Evolutionary conservation across 78 protist species (phyloP).

Genomic region (Dictyostelium firmibasis): DNA sequence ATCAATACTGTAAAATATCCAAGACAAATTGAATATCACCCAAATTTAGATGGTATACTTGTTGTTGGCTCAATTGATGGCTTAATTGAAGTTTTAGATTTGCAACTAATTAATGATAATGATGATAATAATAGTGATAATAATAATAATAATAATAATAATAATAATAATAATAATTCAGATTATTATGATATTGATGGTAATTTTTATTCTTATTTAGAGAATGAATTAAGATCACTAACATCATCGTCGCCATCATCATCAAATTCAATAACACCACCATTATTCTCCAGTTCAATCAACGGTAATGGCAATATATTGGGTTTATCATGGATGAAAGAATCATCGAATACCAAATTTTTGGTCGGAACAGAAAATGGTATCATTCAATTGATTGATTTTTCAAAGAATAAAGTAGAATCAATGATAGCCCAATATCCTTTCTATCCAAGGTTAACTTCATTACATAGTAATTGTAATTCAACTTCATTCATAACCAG

Average conservation of each 20-base stretch:
- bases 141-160: neutral
- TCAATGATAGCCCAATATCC: neutral
- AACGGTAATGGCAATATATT: neutral
- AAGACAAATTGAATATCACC: conserved; percentile 2
- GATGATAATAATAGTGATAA: neutral
- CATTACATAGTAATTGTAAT: neutral
- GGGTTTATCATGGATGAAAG: neutral
- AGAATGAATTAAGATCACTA: neutral
- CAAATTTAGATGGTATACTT: neutral
- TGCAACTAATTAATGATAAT: neutral
- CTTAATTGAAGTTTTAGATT: neutral
- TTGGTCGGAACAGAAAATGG: neutral
- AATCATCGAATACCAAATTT: neutral
- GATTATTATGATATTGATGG: neutral
- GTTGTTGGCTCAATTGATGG: neutral
- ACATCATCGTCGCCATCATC: neutral
- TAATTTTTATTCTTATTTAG: neutral
- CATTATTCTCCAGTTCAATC: neutral
- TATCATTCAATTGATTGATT: neutral
- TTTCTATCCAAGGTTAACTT: neutral
- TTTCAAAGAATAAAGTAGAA: neutral
- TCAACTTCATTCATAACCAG: neutral
- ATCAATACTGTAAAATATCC: neutral
- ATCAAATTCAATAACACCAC: neutral
- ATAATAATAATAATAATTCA: neutral